A percentile compares a stretch with the other conserved stretches of the same genome.
Conservation (phyloP, 495 filamentous ascomycete genomes). For the Friedmanniomyces simplex region DNA sequence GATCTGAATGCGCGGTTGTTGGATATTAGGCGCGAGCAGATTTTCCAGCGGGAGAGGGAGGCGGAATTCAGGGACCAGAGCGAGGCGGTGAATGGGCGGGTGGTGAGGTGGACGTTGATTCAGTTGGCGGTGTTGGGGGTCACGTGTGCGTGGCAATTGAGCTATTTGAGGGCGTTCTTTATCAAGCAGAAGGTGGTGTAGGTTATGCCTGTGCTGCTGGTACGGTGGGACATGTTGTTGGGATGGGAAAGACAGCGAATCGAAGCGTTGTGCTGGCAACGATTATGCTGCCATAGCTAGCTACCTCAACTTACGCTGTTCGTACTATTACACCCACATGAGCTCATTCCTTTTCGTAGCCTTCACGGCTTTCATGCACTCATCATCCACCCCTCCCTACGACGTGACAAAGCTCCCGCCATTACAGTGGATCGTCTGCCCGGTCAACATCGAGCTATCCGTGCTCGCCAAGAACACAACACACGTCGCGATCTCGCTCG, state of each 20-base stretch:
- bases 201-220: background rate
- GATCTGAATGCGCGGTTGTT: slow-evolving; percentile 81
- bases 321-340: too few species aligned
- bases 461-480: slow-evolving; percentile 75
- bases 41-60: slow-evolving; percentile 94
- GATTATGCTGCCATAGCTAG: too few species aligned
- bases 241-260: background rate
- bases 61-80: slow-evolving; percentile 97
- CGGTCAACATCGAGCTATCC: slow-evolving; percentile 42
- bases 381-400: background rate
- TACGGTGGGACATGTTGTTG: background rate
- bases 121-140: slow-evolving; percentile 79
- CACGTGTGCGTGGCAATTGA: slow-evolving; percentile 95
- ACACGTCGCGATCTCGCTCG: slow-evolving; percentile 69
- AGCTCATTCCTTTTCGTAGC: too few species aligned
- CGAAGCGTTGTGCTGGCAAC: too few species aligned
- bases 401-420: slow-evolving; percentile 22
- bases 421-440: slow-evolving; percentile 24
- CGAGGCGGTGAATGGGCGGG: slow-evolving; percentile 82
- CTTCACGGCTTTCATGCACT: too few species aligned
- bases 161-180: slow-evolving; percentile 90
- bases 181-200: slow-evolving; percentile 99
- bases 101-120: slow-evolving; percentile 87
- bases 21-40: slow-evolving; percentile 87
- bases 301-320: too few species aligned